Conservation (phyloP, 345 rosid genomes). For the Microcos paniculata region DNA sequence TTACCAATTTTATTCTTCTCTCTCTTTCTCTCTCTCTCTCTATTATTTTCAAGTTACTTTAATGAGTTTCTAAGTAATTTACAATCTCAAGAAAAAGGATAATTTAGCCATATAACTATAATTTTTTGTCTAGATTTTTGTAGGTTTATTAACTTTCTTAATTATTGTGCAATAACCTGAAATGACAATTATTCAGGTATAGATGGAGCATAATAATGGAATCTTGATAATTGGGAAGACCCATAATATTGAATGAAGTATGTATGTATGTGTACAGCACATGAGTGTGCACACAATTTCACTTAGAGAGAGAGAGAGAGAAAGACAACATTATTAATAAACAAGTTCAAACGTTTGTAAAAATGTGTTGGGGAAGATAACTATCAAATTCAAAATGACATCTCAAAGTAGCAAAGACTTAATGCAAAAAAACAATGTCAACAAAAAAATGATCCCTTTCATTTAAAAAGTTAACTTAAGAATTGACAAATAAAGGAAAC, state of each 20-base stretch:
- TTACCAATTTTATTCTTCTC: too few species aligned
- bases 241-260: neutral
- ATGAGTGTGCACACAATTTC: too few species aligned
- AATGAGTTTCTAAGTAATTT: too few species aligned
- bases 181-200: too few species aligned
- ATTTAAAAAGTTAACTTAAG: neutral
- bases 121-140: too few species aligned
- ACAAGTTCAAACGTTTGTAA: neutral
- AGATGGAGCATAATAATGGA: slow-evolving; percentile 3
- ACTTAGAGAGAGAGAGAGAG: too few species aligned
- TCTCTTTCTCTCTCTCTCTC: too few species aligned
- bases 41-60: too few species aligned
- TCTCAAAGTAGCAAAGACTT: neutral
- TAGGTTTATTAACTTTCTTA: too few species aligned
- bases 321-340: neutral
- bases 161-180: too few species aligned
- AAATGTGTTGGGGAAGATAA: neutral
- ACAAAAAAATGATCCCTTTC: neutral
- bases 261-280: neutral
- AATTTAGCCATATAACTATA: too few species aligned
- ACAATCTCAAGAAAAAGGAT: too few species aligned
- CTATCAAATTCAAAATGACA: neutral
- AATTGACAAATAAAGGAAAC: neutral
- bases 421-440: slow-evolving; percentile 1
- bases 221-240: neutral